Evolutionary conservation across 179 eudicot genomes (phyloP), one percentile per base, ranked within the genome.

Genomic region (Heliamphora ciliata): DNA sequence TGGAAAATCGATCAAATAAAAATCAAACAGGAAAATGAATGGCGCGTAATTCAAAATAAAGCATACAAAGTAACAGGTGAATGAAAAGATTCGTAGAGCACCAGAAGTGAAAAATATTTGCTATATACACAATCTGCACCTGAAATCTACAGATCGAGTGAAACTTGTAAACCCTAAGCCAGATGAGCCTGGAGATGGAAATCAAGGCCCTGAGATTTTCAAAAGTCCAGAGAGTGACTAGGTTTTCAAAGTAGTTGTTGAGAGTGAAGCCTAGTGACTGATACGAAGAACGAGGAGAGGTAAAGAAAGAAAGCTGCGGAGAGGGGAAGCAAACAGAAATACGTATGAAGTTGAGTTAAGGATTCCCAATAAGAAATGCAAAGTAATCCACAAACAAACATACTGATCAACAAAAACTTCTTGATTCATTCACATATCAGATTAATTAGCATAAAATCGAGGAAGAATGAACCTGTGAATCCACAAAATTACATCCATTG

Each of bases 121-220:
- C 15, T 9, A 46, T 9, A 18, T 8, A 55, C 2, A 55, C 66
- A 79, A 68, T 40, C 68, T 40, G 40, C 74, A 54, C 76, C 82
- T 68, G 54, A 8, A 17, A 17, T 21, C 68, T 51, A 14, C 61
- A 21, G 47, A 51, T 2, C 72, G 63, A 69, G 14, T 24, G 48
- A 50, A 11, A 50, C 21, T 51, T 54, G 6, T 79, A 79, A 66
- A 67, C 63, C 81, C 81, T 67, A 65, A 31, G 50, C 74, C 59
- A 66, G 74, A 51, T 52, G 74, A 50, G 24, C n/a, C 10, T 51
- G 59, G 10, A 17, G 8, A 6, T 18, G 7, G 9, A 24, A 55
- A 52, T 52, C 77, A 24, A 74, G 63, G 48, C 6, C 0, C 46
- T 2, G 0, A 51, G 72, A 18, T 18, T 60, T 61, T 77, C 51